A percentile compares a stretch with the other conserved stretches of the same genome.
Conservation (phyloP, 805 yeast genomes). For the Zygosaccharomyces bailii region DNA sequence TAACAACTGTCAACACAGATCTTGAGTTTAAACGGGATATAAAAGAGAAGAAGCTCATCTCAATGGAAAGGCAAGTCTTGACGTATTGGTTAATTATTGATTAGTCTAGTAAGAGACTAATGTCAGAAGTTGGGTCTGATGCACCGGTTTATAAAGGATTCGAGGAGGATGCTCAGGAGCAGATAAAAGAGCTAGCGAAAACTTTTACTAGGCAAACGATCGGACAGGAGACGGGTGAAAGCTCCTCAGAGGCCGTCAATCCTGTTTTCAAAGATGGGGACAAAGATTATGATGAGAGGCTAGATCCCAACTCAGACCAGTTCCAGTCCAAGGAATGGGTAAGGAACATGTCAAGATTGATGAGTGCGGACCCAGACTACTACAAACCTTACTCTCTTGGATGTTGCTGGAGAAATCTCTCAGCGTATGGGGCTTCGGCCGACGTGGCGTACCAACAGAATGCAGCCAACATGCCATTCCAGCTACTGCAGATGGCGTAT, state of each 20-base stretch:
- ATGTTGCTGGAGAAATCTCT: constrained; percentile 52
- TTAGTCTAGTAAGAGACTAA: too few relatives aligned
- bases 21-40: too few relatives aligned
- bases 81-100: too few relatives aligned
- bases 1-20: too few relatives aligned
- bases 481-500: constrained; percentile 25
- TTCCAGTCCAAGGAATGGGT: constrained; percentile 66
- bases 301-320: constrained; percentile 58
- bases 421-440: constrained; percentile 63
- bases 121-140: not conserved
- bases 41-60: too few relatives aligned
- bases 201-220: constrained; percentile 11
- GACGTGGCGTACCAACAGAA: constrained; percentile 68
- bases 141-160: constrained; percentile 37
- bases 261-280: constrained; percentile 11
- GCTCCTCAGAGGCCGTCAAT: not conserved
- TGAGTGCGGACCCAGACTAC: constrained; percentile 54
- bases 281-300: constrained; percentile 37
- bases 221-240: not conserved
- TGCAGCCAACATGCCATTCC: constrained; percentile 43
- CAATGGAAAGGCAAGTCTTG: too few relatives aligned
- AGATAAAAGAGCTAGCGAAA: constrained; percentile 40
- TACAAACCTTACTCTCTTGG: constrained; percentile 61
- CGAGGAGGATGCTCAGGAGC: constrained; percentile 33
- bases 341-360: constrained; percentile 54